Conservation (phyloP, 352 stramenopile genomes). For the Pythium biforme region DNA sequence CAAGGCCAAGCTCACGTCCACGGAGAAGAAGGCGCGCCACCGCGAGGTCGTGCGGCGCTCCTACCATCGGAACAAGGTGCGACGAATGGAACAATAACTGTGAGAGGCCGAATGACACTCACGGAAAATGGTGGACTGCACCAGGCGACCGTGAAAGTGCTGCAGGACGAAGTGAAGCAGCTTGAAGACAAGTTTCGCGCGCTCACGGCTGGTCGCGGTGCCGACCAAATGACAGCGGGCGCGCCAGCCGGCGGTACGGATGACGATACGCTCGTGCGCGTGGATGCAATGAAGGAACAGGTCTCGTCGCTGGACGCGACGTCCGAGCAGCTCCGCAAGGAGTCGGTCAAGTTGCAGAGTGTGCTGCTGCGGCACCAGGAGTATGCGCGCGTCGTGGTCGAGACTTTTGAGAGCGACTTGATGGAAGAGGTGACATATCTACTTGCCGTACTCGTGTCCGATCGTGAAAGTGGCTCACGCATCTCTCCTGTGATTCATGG, state of each 20-base stretch:
- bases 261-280: background rate
- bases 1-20: slow-evolving; percentile 44
- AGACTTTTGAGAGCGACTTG: slow-evolving; percentile 42
- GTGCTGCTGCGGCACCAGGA: slow-evolving; percentile 26
- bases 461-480: background rate
- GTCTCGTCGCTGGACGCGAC: slow-evolving; percentile 39
- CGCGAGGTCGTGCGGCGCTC: slow-evolving; percentile 73
- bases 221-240: background rate
- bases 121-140: background rate
- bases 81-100: too few relatives aligned
- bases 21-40: slow-evolving; percentile 57
- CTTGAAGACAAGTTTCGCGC: slow-evolving; percentile 49
- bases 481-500: slow-evolving; percentile 5
- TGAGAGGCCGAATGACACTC: background rate
- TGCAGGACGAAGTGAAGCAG: slow-evolving; percentile 52
- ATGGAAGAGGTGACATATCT: slow-evolving; percentile 25
- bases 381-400: slow-evolving; percentile 39
- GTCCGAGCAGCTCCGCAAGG: slow-evolving; percentile 41
- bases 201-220: slow-evolving; percentile 32
- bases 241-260: background rate
- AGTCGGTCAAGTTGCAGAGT: slow-evolving; percentile 38
- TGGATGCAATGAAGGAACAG: slow-evolving; percentile 35
- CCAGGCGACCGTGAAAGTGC: slow-evolving; percentile 48
- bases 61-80: slow-evolving; percentile 74
- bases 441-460: background rate